Base-by-base conservation (phyloP, 2,329 filamentous ascomycete species). In the Trichoderma sp. region DNA sequence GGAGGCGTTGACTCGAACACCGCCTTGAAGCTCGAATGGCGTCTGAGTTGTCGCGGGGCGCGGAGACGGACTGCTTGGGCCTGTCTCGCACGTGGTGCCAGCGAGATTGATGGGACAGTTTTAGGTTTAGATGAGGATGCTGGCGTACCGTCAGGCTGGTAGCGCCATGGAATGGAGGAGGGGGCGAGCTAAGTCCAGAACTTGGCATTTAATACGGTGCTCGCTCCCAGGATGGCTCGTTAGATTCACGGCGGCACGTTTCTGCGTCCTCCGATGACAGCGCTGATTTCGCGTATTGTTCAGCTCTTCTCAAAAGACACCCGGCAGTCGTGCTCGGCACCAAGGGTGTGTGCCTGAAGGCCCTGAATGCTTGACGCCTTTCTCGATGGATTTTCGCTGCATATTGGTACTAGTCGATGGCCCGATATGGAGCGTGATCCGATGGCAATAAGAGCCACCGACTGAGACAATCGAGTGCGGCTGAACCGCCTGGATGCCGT, bases 61-160 rank as follows among this genome's bases (percentile, higher is more conserved):
- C 45, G 69, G 69, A 72, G 71, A 38, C 63, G 71, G 60, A 12
- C 71, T 45, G 14, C 27, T 50, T 50, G 68, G 71, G 41, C 21
- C 71, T 73, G 71, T 65, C 71, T 65, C 71, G 71, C 71, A 73
- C 71, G 71, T 73, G 71, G 71, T 73, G 38, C 31, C 35, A 27
- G 29, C 59, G 68, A 72, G 68, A 72, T 72, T 63, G 59, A 50
- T 64, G 71, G 71, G 60, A 73, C 71, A 56, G 41, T 56, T 73
- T 73, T 73, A 73, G 60, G 71, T 56, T 73, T 65, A 73, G 71
- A 73, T 73, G 41, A 64, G 60, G 8, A 33, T 65, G 60, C 21
- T 56, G 71, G 71, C 69, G 69, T 73, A 73, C 71, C 71, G 71
- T 65, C 71, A 73, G 71, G 71, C 60, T 56, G 71, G 71, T 73